Conservation (phyloP, 176 grass and related monocot species). For the Aegilops sharonensis region DNA sequence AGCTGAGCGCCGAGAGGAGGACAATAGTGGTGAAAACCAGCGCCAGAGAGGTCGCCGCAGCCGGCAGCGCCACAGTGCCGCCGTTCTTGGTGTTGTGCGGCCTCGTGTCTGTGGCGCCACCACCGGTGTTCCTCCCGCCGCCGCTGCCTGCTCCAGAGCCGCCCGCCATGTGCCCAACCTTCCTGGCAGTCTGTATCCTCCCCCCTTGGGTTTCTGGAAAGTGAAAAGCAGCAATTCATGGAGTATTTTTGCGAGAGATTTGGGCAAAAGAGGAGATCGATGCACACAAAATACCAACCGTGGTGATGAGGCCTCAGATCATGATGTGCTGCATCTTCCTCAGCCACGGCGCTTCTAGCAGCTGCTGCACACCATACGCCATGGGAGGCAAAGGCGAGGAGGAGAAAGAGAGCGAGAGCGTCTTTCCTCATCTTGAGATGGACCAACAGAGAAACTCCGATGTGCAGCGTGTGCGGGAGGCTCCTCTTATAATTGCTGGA, state of each 20-base stretch:
- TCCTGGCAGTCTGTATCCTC: slow-evolving; percentile 20
- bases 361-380: slow-evolving; percentile 30
- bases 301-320: slow-evolving; percentile 17
- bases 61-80: neutral
- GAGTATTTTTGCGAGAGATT: neutral
- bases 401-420: slow-evolving; percentile 19
- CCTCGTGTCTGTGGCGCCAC: slow-evolving; percentile 6
- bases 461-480: neutral
- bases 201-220: neutral
- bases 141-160: neutral
- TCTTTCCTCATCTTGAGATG: slow-evolving; percentile 36
- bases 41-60: neutral
- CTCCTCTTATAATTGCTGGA: slow-evolving; percentile 29
- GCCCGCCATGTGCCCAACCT: neutral
- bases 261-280: neutral
- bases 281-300: neutral
- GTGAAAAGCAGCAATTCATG: neutral
- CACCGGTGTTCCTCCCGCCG: neutral
- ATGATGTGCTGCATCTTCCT: neutral
- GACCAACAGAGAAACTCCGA: slow-evolving; percentile 19
- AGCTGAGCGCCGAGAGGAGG: slow-evolving; percentile 8
- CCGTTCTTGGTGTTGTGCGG: slow-evolving; percentile 26
- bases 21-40: neutral
- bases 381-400: slow-evolving; percentile 30
- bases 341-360: neutral